These are phyloP conservation scores for Hericium coralloides DNA, from an alignment of 768 basidiomycete genomes.

Conservation along the genomic window DNA sequence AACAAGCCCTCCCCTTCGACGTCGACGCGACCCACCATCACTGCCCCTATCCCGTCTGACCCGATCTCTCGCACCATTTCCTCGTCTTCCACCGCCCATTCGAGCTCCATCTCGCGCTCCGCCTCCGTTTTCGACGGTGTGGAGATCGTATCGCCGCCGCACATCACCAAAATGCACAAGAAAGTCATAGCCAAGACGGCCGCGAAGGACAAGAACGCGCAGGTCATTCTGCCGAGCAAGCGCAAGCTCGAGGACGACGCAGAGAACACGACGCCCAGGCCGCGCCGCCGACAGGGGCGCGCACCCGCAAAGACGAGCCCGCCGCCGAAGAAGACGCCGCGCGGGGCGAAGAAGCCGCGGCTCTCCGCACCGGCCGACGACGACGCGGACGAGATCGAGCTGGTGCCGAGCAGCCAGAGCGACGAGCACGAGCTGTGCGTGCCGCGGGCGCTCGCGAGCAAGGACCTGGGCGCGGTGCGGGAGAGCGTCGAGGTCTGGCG, in stretches of 20 bases:
- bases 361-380: slow-evolving; percentile 22
- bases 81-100: neutral
- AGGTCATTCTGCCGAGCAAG: slow-evolving; percentile 1
- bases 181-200: neutral
- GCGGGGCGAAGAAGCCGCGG: slow-evolving; percentile 28
- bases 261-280: neutral
- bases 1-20: neutral
- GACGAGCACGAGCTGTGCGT: slow-evolving; percentile 49
- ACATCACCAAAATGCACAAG: neutral
- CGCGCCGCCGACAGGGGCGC: neutral
- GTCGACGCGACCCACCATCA: neutral
- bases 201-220: neutral
- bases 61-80: neutral
- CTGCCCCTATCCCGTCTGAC: neutral
- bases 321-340: neutral
- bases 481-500: slow-evolving; percentile 38
- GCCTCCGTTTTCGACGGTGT: neutral
- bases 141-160: neutral
- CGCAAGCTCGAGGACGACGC: slow-evolving; percentile 5
- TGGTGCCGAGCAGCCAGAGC: slow-evolving; percentile 59
- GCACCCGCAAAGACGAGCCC: neutral
- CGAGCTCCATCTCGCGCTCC: neutral
- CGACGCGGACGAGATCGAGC: slow-evolving; percentile 17
- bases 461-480: slow-evolving; percentile 21
- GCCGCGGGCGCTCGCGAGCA: slow-evolving; percentile 16